Evolutionary conservation across 495 filamentous ascomycete species (phyloP), one percentile per base, ranked within the genome.

Genomic region (Xylaria flabelliformis): DNA sequence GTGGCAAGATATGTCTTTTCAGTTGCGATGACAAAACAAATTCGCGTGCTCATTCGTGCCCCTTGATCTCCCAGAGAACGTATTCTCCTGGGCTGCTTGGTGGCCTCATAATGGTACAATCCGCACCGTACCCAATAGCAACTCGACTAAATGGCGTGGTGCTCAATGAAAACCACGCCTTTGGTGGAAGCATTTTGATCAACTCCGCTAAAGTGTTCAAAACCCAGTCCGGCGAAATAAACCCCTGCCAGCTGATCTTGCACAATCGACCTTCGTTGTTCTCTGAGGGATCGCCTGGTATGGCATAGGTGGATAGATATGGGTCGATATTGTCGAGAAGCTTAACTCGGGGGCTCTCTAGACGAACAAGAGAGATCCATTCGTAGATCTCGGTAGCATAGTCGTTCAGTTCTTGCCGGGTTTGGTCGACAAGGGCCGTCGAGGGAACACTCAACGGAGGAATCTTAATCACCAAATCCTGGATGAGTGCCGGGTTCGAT

Each of bases 241-340:
- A 88, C 7, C 87, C 87, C 71, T 82, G 80, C 86, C 86, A 89
- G 72, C 82, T 86, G 67, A 89, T 73, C 71, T 83, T 87, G 74
- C 85, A 84, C 17, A 88, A 21, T 50, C 79, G 78, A 68, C 72
- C 69, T 26, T 73, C 51, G 51, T 69, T 51, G 55, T 63, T 19
- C 61, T 74, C 72, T 12, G 73, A 70, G 7, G 81, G 80, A 4
- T 78, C 76, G 0, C 83, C 83, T 17, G 92, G 92, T 8, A 91
- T 84, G n/a, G 82, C 77, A 79, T 98, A 99, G n/a, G 92, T 89
- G 67, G 90, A 90, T 15, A 99, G 84, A 75, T 91, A 95, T 0
- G 94, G 85, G 78, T 98, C 93, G 59, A 97, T 88, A 19, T 83
- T 80, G 78, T 97, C 94, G n/a, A 82, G 80, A 15, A 80, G 81